phyloP scores from a whole-genome alignment of 306 rosid species.

The Notholithocarpus densiflorus region DNA sequence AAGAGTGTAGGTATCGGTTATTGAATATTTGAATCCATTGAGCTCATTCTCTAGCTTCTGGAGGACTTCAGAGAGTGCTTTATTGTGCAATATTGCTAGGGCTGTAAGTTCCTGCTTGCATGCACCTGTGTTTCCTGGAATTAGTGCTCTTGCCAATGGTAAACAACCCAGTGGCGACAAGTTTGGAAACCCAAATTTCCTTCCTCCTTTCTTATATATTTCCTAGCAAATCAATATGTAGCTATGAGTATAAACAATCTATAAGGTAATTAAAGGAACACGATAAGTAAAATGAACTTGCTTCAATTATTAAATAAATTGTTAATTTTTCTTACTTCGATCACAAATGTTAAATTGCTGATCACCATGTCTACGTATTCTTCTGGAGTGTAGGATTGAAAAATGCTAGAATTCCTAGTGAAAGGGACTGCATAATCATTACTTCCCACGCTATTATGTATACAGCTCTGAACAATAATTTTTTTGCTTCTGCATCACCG shows the following conservation, averaged over 20 bases:
- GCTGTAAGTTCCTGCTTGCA: conserved; percentile 18
- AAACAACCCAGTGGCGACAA: conserved; percentile 21
- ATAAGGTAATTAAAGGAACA: background rate
- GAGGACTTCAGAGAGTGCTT: conserved; percentile 17
- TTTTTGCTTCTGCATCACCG: conserved; percentile 29
- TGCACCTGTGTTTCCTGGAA: conserved; percentile 4
- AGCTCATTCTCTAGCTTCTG: conserved; percentile 18
- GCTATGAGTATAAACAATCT: background rate
- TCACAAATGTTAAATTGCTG: conserved; percentile 33
- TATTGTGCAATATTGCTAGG: conserved; percentile 23
- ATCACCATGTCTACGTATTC: conserved; percentile 34
- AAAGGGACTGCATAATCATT: conserved; percentile 37
- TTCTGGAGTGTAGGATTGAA: conserved; percentile 21
- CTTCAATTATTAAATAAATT: background rate
- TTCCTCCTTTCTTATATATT: conserved; percentile 38
- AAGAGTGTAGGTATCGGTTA: conserved; percentile 1
- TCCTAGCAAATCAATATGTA: conserved; percentile 7
- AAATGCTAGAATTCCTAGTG: background rate
- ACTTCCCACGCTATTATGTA: conserved; percentile 38
- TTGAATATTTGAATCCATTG: conserved; percentile 31
- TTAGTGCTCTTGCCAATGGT: conserved; percentile 2
- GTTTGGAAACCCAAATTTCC: conserved; percentile 38
- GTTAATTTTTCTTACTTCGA: conserved; percentile 20
- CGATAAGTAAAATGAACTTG: background rate
- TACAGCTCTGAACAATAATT: conserved; percentile 42